Percentiles rank a stretch among this genome's conserved stretches.
These are phyloP conservation scores for Candida stauntonica DNA, from an alignment of 805 yeast genomes.

Conservation along the genomic window DNA sequence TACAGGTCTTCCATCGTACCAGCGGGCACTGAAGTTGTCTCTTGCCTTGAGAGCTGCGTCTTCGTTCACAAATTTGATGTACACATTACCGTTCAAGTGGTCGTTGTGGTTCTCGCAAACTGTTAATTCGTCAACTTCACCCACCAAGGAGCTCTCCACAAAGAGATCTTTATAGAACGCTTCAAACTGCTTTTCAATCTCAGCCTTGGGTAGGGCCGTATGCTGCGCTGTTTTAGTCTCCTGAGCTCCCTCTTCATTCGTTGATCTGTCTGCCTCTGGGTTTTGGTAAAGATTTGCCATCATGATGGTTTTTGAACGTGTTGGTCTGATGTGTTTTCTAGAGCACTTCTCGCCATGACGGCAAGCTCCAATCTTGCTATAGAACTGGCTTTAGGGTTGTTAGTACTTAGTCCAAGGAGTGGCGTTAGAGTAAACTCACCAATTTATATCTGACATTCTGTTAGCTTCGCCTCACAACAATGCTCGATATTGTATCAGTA, in stretches of 20 bases:
- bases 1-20: constrained; percentile 79
- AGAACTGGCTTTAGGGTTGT: constrained; percentile 48
- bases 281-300: constrained; percentile 62
- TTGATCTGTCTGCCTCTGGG: constrained; percentile 38
- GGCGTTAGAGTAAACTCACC: constrained; percentile 12
- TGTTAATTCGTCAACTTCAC: constrained; percentile 54
- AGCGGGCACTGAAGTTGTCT: constrained; percentile 62
- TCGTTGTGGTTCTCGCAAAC: constrained; percentile 81
- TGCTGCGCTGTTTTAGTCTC: constrained; percentile 3
- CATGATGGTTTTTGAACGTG: constrained; percentile 57
- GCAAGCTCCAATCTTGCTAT: constrained; percentile 84
- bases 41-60: constrained; percentile 59
- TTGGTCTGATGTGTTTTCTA: constrained; percentile 65
- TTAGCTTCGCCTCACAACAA: too few relatives aligned
- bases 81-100: constrained; percentile 84
- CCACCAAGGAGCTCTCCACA: constrained; percentile 48
- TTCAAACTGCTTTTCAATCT: constrained; percentile 47
- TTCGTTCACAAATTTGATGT: constrained; percentile 53
- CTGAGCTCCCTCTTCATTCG: constrained; percentile 27
- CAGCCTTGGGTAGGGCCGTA: constrained; percentile 27
- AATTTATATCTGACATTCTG: constrained; percentile 20
- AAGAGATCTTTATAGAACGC: constrained; percentile 70
- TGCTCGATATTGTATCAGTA: too few relatives aligned
- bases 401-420: constrained; percentile 5
- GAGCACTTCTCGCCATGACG: constrained; percentile 89